Base-by-base conservation (phyloP, 108 stramenopile species). In the Fragilariopsis cylindrus region DNA sequence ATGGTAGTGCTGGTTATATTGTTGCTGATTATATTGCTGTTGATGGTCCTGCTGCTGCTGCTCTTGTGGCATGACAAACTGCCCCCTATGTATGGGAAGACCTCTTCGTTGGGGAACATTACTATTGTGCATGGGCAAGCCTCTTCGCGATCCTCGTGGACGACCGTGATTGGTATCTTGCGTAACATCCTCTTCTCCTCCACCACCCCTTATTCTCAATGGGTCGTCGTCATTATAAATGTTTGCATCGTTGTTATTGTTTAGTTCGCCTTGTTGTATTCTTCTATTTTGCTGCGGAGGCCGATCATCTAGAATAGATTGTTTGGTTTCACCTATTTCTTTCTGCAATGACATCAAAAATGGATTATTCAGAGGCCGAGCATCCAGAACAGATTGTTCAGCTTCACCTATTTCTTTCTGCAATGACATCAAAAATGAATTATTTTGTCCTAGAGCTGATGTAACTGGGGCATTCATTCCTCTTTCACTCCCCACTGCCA, bases 91-190 rank as follows among this genome's bases (percentile, higher is more conserved):
- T 44, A 63, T 63, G 43, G 62, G 62, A 11, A 45, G 42, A n/a
- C 8, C 45, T 63, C 13, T 43, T 41, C 43, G 4, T 63, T 45
- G 62, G 16, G 62, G 40, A 43, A 8, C 42, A 9, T 21, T 63
- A 15, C 62, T 21, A 6, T 68, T 68, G 49, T 50, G 67, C 48
- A 68, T 68, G 9, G 67, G 67, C 48, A 68, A 52, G 18, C 43
- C 67, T 50, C 67, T 48, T 44, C 62, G 62, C 45, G 62, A 63
- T 63, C 49, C 49, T 21, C 49, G 18, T 50, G 49, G 67, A 16
- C 49, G 47, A 8, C 67, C 49, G 11, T 45, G 4, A n/a, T 40
- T 68, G 48, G 7, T 18, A 52, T 19, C 67, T 13, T 19, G 30
- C 21, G 6, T 30, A 30, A 30, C 21, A 40, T 30, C 49, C 18